Conservation (phyloP, 1,139 yeast species). For the Debaryomyces udenii region DNA sequence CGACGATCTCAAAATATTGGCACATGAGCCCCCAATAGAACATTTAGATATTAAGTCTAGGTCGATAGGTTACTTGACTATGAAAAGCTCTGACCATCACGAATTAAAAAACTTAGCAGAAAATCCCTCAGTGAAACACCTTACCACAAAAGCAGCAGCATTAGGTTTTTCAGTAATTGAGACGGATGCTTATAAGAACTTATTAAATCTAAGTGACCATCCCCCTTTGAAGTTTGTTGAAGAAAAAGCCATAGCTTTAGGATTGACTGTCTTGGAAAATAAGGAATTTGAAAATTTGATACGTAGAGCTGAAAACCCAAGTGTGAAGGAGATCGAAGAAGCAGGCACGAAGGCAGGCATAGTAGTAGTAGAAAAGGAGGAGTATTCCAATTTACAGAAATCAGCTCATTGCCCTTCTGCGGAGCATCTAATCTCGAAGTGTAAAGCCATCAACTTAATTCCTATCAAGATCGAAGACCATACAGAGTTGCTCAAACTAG, state of each 20-base stretch:
- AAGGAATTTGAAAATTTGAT: constrained; percentile 17
- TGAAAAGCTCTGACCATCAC: constrained; percentile 5
- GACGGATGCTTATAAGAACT: constrained; percentile 8
- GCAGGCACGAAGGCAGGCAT: constrained; percentile 21
- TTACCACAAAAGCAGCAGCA: constrained; percentile 24
- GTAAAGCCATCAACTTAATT: constrained; percentile 9
- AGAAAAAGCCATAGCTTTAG: constrained; percentile 15
- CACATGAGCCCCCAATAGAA: constrained; percentile 18
- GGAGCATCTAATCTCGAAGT: constrained; percentile 18
- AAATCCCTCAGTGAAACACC: constrained; percentile 21
- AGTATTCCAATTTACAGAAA: constrained; percentile 16
- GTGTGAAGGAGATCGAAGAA: constrained; percentile 17
- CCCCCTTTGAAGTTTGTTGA: constrained; percentile 23
- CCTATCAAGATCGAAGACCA: constrained; percentile 22
- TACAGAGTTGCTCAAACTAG: constrained; percentile 20
- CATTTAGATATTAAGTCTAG: constrained; percentile 10
- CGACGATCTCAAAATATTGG: constrained; percentile 12
- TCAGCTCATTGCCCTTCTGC: constrained; percentile 22
- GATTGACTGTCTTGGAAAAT: constrained; percentile 16
- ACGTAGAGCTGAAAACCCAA: constrained; percentile 21
- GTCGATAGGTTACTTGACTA: constrained; percentile 7
- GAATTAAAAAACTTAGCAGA: constrained; percentile 11
- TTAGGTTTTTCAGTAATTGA: constrained; percentile 22
- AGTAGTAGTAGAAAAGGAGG: constrained; percentile 15
- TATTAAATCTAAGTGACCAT: constrained; percentile 14